Evolutionary conservation across 768 basidiomycete genomes (phyloP).

Genomic region (Boletus rex-veris): DNA sequence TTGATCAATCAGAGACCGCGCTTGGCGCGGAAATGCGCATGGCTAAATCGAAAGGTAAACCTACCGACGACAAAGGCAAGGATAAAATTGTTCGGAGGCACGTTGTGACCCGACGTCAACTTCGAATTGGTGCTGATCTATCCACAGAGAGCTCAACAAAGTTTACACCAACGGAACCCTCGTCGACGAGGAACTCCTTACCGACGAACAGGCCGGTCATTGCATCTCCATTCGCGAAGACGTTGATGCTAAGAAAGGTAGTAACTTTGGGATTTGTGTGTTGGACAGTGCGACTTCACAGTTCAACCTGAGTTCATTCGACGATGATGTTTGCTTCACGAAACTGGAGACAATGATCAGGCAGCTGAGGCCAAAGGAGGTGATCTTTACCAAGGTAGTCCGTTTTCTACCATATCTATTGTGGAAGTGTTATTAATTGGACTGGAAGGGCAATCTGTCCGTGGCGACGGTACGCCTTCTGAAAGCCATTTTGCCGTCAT

Average conservation of each 20-base stretch:
- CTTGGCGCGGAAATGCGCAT: conserved; percentile 95
- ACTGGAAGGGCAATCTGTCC: conserved; percentile 74
- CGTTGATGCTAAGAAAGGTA: conserved; percentile 33
- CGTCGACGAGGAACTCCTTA: conserved; percentile 83
- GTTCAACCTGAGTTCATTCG: conserved; percentile 86
- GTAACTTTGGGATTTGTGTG: conserved; percentile 83
- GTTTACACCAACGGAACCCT: conserved; percentile 97
- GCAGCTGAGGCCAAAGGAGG: conserved; percentile 86
- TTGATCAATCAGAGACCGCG: conserved; percentile 96
- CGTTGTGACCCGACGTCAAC: conserved; percentile 1
- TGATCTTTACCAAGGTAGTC: conserved; percentile 82
- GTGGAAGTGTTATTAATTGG: not conserved
- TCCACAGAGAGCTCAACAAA: conserved; percentile 79
- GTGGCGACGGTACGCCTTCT: conserved; percentile 79
- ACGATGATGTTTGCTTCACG: conserved; percentile 91
- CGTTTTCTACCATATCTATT: not conserved
- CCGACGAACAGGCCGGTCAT: conserved; percentile 92
- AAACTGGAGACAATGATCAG: conserved; percentile 91
- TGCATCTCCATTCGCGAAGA: conserved; percentile 85
- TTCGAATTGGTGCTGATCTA: not conserved
- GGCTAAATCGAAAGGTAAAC: conserved; percentile 54
- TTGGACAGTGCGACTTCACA: conserved; percentile 94
- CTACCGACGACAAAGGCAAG: conserved; percentile 50
- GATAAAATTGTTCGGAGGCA: conserved; percentile 89
- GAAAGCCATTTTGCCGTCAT: conserved; percentile 72